These are phyloP conservation scores for Pyronema domesticum DNA, from an alignment of 495 filamentous ascomycete genomes.

Conservation along the genomic window DNA sequence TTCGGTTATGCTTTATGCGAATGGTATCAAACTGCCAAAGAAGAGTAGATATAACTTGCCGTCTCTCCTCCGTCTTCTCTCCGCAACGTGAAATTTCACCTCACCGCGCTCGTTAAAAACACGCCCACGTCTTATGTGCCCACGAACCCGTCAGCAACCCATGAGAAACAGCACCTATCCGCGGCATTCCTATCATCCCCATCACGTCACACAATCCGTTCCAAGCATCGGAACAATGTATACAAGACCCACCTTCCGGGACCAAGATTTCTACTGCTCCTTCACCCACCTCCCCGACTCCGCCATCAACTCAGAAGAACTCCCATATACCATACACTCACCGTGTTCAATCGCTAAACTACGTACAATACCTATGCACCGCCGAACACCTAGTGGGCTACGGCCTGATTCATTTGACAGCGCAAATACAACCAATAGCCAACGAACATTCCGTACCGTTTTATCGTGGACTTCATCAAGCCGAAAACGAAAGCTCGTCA, in stretches of 20 bases:
- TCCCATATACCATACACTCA: conserved; percentile 13
- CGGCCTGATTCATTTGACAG: conserved; percentile 6
- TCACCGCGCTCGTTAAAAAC: no score
- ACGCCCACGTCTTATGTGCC: no score
- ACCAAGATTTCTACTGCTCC: conserved; percentile 18
- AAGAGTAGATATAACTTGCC: no score
- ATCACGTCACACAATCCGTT: background rate
- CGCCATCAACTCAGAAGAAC: conserved; percentile 6
- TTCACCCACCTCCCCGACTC: conserved; percentile 11
- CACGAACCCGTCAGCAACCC: background rate
- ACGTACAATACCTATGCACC: background rate
- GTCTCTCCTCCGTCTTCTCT: no score
- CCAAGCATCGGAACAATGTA: background rate
- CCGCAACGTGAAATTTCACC: no score
- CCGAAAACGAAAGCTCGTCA: conserved; percentile 11
- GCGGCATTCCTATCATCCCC: background rate
- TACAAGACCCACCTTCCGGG: conserved; percentile 6
- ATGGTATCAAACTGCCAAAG: no score
- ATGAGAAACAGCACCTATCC: background rate
- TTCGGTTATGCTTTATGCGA: no score
- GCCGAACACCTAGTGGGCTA: background rate
- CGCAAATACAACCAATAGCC: conserved; percentile 11
- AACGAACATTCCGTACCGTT: conserved; percentile 13
- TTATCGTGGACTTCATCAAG: conserved; percentile 12
- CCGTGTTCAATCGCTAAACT: conserved; percentile 10